phyloP scores from a whole-genome alignment of 164 flowering plant genomes.

The Piper betle region DNA sequence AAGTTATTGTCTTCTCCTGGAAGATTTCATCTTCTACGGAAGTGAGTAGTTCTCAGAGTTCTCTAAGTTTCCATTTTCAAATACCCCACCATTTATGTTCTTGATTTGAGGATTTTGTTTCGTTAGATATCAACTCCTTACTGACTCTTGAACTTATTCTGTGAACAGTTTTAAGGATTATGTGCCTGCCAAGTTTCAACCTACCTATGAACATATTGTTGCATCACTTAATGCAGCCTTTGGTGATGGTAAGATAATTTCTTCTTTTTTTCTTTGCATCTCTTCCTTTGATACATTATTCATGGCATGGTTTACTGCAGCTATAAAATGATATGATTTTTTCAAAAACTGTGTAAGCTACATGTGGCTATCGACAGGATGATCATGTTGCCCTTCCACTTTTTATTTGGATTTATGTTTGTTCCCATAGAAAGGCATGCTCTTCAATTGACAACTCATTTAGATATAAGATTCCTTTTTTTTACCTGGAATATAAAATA shows the following conservation, averaged over 20 bases:
- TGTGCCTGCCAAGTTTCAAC: constrained; percentile 64
- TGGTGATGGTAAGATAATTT: constrained; percentile 4
- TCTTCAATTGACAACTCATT: no score
- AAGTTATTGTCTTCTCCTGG: constrained; percentile 62
- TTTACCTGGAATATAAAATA: no score
- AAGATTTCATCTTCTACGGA: constrained; percentile 55
- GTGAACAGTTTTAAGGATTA: constrained; percentile 75
- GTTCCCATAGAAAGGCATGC: no score
- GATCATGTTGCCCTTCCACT: no score
- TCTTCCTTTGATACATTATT: no score
- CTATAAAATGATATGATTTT: no score
- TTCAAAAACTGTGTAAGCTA: no score
- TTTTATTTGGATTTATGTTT: no score
- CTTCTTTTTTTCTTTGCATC: neutral
- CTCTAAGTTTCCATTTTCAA: no score
- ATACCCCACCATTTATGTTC: neutral
- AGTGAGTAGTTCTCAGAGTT: constrained; percentile 21
- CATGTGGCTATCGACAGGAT: no score
- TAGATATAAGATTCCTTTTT: no score
- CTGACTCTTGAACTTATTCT: neutral
- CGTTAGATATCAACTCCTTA: neutral
- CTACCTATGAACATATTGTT: constrained; percentile 56
- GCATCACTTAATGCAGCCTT: constrained; percentile 1
- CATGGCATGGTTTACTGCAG: no score
- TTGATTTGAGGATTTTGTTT: neutral